Base-by-base conservation (phyloP, 306 rosid genomes). In the Adenanthera pavonina region DNA sequence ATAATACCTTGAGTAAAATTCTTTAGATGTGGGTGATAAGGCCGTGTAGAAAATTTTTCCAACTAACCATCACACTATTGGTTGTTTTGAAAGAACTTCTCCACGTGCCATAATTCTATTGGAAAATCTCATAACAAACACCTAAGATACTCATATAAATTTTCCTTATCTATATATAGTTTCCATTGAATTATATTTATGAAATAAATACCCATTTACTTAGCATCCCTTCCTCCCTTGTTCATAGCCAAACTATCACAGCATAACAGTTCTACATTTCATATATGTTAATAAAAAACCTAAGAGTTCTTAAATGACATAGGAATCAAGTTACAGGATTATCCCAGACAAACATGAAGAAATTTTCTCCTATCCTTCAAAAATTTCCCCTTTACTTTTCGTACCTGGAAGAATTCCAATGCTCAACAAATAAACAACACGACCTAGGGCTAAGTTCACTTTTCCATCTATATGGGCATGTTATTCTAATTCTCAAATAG, bases 261-360 rank as follows among this genome's bases (percentile, higher is more conserved):
- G 13, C 19, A 30, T 16, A 51, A 16, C 15, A 10, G 15, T 67
- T 57, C 57, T 77, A 67, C 65, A 84, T 66, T 65, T 33, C 54
- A 49, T 53, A 33, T 19, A 62, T 48, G 17, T 78, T 52, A 67
- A 56, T 72, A 20, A 60, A 68, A 44, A 48, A 61, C 41, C 4
- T 33, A 1, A 68, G 33, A 20, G 44, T 52, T 82, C 49, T 66
- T 51, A 82, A 75, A 68, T 53, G 64, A 82, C 47, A 56, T 5
- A 69, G 57, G 54, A 81, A 75, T 68, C 56, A 30, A 74, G 64
- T 52, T 53, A 35, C 62, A 38, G 65, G 69, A 74, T 70, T 17
- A 43, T 49, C 9, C 40, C 40, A 19, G 9, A 43, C 60, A 74
- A 54, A 49, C 30, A 71, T 13, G 67, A 35, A 61, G 54, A 81